Conservation (phyloP, 768 basidiomycete genomes). For the Russula griseocarnosa region DNA sequence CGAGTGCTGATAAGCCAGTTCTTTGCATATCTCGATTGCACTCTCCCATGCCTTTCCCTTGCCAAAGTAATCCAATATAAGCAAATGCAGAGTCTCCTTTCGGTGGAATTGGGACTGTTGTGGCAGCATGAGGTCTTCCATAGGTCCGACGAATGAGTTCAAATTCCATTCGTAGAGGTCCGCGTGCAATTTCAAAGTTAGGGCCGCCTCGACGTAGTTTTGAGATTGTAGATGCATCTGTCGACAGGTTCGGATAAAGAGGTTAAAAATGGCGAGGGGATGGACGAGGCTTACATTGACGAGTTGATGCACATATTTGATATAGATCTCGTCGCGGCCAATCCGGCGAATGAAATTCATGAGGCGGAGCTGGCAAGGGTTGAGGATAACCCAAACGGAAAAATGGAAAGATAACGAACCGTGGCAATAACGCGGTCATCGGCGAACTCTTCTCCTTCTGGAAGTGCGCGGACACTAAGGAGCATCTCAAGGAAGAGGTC, state of each 20-base stretch:
- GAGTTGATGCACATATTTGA: slow-evolving; percentile 93
- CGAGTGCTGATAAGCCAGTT: slow-evolving; percentile 82
- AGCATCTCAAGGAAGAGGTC: slow-evolving; percentile 90
- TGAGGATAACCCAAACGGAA: neutral
- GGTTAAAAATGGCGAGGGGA: neutral
- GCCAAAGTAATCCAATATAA: slow-evolving; percentile 92
- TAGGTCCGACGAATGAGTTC: slow-evolving; percentile 72
- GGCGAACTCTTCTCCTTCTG: slow-evolving; percentile 89
- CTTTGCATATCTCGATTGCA: slow-evolving; percentile 90
- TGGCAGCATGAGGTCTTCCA: slow-evolving; percentile 86
- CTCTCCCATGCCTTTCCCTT: slow-evolving; percentile 98
- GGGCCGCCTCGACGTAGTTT: slow-evolving; percentile 88
- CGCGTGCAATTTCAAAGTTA: slow-evolving; percentile 90
- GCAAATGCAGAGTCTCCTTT: slow-evolving; percentile 86
- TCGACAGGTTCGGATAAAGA: neutral
- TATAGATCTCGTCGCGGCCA: slow-evolving; percentile 89
- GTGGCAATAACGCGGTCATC: slow-evolving; percentile 95
- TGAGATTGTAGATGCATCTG: slow-evolving; percentile 87
- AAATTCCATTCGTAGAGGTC: slow-evolving; percentile 91
- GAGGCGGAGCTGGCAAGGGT: slow-evolving; percentile 56
- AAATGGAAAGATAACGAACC: slow-evolving; percentile 37
- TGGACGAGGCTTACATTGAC: slow-evolving; percentile 60
- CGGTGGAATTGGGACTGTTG: slow-evolving; percentile 92
- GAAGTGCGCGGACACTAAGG: slow-evolving; percentile 80
- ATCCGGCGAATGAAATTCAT: slow-evolving; percentile 94